Evolutionary conservation across 208 protist species (phyloP).

Genomic region (Giardia duodenalis): DNA sequence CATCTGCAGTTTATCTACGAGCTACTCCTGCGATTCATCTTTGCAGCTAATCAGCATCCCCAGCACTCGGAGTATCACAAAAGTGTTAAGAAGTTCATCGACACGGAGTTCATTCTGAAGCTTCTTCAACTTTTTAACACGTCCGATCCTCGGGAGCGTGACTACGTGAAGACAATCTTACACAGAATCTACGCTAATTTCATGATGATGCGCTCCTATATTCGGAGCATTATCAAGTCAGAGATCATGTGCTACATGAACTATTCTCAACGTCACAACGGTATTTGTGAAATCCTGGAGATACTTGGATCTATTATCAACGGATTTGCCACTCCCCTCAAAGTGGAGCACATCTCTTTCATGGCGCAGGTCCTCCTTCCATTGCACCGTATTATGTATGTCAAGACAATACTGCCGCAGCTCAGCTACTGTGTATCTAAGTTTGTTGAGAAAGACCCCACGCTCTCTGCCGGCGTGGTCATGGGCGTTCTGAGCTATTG

Average conservation of each 20-base stretch:
- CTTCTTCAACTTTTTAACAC: conserved; percentile 55
- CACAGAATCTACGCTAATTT: conserved; percentile 61
- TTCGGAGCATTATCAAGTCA: conserved; percentile 51
- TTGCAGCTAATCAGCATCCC: conserved; percentile 46
- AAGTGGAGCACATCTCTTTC: conserved; percentile 56
- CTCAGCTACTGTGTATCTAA: conserved; percentile 58
- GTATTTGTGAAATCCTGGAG: conserved; percentile 58
- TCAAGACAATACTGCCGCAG: conserved; percentile 41
- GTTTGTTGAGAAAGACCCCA: conserved; percentile 58
- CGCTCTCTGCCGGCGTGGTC: conserved; percentile 45
- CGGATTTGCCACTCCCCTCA: conserved; percentile 57
- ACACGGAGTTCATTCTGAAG: conserved; percentile 48
- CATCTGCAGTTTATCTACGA: conserved; percentile 53
- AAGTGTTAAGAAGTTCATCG: conserved; percentile 49
- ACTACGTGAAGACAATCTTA: conserved; percentile 59
- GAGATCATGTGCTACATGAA: conserved; percentile 55
- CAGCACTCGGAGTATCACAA: conserved; percentile 37
- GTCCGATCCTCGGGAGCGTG: conserved; percentile 58
- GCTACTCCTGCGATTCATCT: conserved; percentile 53
- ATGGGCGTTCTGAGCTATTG: conserved; percentile 47
- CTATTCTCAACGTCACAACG: conserved; percentile 51
- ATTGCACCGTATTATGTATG: conserved; percentile 51
- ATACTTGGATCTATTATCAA: conserved; percentile 61
- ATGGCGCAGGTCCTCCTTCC: conserved; percentile 49
- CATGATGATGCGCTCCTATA: conserved; percentile 50